Base-by-base conservation (phyloP, 2,329 filamentous ascomycete genomes). In the Pyrenochaeta sp. region DNA sequence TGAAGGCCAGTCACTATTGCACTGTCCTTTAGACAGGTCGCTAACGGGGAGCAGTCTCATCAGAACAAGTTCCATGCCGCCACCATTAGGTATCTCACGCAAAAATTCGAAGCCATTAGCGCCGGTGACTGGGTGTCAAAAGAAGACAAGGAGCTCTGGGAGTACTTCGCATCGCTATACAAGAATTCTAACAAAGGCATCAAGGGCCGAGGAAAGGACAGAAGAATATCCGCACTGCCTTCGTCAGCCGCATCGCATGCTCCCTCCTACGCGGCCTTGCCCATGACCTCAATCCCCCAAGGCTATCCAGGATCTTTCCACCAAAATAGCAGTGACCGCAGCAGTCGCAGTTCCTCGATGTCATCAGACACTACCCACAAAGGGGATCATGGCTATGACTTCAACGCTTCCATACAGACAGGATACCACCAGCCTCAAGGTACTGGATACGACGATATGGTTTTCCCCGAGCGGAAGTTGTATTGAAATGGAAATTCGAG, bases 121-220 rank as follows among this genome's bases (percentile, higher is more conserved):
- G 85, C 89, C 52, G 83, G 82, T n/a, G 86, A 90, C 37, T 80
- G 83, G 5, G 86, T 93, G n/a, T 82, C 81, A 10, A 81, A 85
- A 0, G 84, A 88, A 37, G 92, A 97, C 69, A 88, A 86, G 60
- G 89, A 92, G 58, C 82, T 97, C 50, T 92, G 91, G 82, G 86
- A 90, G 66, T 96, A 97, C 79, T 95, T 98, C 73, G 86, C 89
- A 3, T 85, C 85, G 0, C 83, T 97, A n/a, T 97, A 97, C 84
- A 97, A 96, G 82, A 96, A 98, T 80, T 93, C 91, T 80, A 98
- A 98, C 85, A 97, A 97, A 78, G 95, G 95, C 1, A 97, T 98
- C 82, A 98, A 97, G 79, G 95, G 95, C 10, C 88, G 95, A 45
- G 95, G 95, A 43, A 95, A 94, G 74, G 91, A 93, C 67, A 85